phyloP scores from a whole-genome alignment of 1,284 basidiomycete genomes.

The Cutaneotrichosporon daszewskae region DNA sequence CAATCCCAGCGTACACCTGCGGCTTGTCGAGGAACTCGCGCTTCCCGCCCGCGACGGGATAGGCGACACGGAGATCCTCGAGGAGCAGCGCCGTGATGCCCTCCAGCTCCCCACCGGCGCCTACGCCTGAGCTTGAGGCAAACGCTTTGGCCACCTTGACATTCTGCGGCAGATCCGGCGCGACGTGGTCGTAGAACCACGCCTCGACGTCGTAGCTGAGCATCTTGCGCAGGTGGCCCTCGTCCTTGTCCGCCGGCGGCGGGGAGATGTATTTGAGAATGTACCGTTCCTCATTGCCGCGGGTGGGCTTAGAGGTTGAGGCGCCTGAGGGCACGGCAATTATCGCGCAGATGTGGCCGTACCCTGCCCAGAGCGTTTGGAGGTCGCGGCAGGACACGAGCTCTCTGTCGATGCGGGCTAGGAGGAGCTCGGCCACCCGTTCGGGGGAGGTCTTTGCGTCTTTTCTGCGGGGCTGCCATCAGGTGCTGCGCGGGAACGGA shows the following conservation, averaged over 20 bases:
- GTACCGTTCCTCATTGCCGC: background rate
- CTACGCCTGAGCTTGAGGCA: background rate
- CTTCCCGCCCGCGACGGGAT: conserved; percentile 10
- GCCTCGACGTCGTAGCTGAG: conserved; percentile 18
- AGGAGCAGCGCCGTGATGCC: conserved; percentile 8
- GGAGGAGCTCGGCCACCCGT: conserved; percentile 3
- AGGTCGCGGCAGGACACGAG: conserved; percentile 2
- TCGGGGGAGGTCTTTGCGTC: no score
- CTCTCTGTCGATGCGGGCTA: background rate
- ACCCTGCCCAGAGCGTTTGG: conserved; percentile 20
- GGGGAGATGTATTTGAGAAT: conserved; percentile 14
- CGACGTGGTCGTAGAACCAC: conserved; percentile 11
- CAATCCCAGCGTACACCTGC: conserved; percentile 5
- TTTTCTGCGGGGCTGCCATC: no score
- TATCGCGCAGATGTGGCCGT: conserved; percentile 13
- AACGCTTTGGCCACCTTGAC: conserved; percentile 9
- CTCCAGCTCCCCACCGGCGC: background rate
- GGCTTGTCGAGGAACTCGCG: background rate
- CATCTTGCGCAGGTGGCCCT: conserved; percentile 18
- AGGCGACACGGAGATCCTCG: conserved; percentile 3
- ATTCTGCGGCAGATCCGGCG: background rate
- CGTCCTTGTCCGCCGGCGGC: conserved; percentile 2
- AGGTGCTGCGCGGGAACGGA: no score
- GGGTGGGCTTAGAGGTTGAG: background rate
- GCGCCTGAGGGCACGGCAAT: no score